Conservation (phyloP, 1,284 basidiomycete species). For the Austroboletus olivaceoglutinosus region DNA sequence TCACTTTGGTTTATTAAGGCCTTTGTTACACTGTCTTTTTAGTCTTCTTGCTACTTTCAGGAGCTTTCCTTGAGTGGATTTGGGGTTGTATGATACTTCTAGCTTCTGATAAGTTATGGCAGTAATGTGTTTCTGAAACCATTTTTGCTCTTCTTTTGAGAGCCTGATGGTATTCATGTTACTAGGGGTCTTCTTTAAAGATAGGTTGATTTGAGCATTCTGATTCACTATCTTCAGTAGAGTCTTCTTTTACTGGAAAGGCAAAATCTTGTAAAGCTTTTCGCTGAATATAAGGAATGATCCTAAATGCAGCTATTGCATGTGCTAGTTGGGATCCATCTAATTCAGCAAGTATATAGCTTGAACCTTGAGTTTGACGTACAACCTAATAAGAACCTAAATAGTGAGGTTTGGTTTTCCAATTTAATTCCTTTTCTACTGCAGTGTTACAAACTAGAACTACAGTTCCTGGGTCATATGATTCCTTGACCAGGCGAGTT, state of each 20-base stretch:
- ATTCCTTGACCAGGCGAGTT: background rate
- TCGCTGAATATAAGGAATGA: background rate
- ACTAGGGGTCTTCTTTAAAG: too few relatives aligned
- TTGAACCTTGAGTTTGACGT: background rate
- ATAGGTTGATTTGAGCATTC: too few relatives aligned
- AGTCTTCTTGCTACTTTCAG: too few relatives aligned
- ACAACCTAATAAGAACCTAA: background rate
- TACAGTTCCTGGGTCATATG: background rate
- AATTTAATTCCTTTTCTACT: background rate
- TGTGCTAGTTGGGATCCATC: background rate
- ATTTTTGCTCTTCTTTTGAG: too few relatives aligned
- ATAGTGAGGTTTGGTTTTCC: background rate
- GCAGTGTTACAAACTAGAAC: background rate
- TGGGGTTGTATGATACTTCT: too few relatives aligned
- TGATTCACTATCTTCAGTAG: background rate
- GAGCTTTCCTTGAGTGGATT: too few relatives aligned
- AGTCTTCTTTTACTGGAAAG: background rate
- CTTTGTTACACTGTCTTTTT: too few relatives aligned
- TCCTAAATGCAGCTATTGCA: too few relatives aligned
- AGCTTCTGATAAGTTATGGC: too few relatives aligned
- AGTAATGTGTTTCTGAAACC: too few relatives aligned
- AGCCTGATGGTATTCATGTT: background rate
- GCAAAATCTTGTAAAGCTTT: background rate
- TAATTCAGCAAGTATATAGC: background rate
- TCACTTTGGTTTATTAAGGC: too few relatives aligned